Evolutionary conservation across 1,284 basidiomycete genomes (phyloP), one percentile per base, ranked within the genome.

Genomic region (Leccinum laetum): DNA sequence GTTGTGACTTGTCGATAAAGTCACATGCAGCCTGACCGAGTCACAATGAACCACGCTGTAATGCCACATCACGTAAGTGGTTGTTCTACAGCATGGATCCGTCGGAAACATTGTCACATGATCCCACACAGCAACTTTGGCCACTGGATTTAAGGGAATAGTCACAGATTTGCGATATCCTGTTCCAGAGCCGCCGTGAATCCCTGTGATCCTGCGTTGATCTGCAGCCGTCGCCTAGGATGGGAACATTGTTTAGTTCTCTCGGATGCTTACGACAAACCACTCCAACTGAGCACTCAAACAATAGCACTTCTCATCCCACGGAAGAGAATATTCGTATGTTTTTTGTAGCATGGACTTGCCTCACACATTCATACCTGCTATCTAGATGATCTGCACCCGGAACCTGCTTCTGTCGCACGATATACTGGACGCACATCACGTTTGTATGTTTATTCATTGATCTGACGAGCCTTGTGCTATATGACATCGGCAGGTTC

Each of bases 401-500:
- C 8, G 3, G 53, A 55, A 29, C 53, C 14, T 4, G 13, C 21
- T 55, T 9, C 24, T 10, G 13, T 55, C 53, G 16, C 53, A 29
- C 16, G 26, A 16, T 29, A 55, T 55, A 26, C 53, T 16, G 53
- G 16, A 26, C 14, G 8, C 26, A 55, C 13, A 16, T 26, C 53
- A n/a, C 13, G 13, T 26, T 6, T 55, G 53, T 55, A 55, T 26
- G 21, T 55, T n/a, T 24, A 26, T n/a, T 10, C 53, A 29, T 16
- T 55, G 2, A 55, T 29, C 2, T 26, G 4, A 29, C n/a, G 24
- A 24, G 9, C 7, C 2, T 10, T 9, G 58, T 29, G 14, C 16
- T 56, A 7, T 24, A 44, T 29, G 49, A n/a, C 35, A 39, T 39
- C 10, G 39, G 37, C 26, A 61, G 86, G 60, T 88, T 87, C 64